Evolutionary conservation across 495 filamentous ascomycete genomes (phyloP), one percentile per base, ranked within the genome.

Genomic region (Hypomontagnella monticulosa): DNA sequence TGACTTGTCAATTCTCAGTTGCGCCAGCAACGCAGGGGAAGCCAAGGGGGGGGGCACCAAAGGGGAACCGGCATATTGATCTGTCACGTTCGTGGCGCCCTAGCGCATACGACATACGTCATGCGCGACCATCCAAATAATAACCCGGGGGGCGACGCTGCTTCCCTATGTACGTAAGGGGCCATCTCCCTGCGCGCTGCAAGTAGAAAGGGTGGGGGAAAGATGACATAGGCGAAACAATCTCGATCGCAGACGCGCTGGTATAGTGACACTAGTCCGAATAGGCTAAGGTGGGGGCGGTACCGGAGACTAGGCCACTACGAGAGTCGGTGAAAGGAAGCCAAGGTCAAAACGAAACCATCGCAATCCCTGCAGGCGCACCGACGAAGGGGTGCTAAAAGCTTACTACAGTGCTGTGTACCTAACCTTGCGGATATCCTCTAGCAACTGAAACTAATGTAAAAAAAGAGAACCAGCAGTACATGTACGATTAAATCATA

Each of bases 251-350:
- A 20, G 60, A 37, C 34, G n/a, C n/a, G n/a, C n/a, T n/a, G n/a
- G n/a, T n/a, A n/a, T 30, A 18, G 43, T 16, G 38, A n/a, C 43
- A 43, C 23, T 55, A 56, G 36, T 56, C 60, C 36, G 48, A 56
- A 30, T 23, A 42, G 34, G 48, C 34, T 10, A 49, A 42, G 37
- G 59, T 53, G 51, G 50, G 51, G 50, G 20, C 12, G 5, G 15
- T 43, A 16, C 4, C 9, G 19, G 1, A 47, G 16, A 44, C 12
- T 19, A 4, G 51, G 8, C 47, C 27, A 18, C 5, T 15, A 34
- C 19, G 30, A 55, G 40, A 50, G 50, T 61, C 57, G 57, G 57
- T 61, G 58, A 37, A 47, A 34, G n/a, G n/a, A 37, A 32, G 42
- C 37, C 53, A 20, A 47, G 20, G 33, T 18, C 49, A 55, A 55